Base-by-base conservation (phyloP, 1,139 yeast genomes). In the Candida neerlandica region DNA sequence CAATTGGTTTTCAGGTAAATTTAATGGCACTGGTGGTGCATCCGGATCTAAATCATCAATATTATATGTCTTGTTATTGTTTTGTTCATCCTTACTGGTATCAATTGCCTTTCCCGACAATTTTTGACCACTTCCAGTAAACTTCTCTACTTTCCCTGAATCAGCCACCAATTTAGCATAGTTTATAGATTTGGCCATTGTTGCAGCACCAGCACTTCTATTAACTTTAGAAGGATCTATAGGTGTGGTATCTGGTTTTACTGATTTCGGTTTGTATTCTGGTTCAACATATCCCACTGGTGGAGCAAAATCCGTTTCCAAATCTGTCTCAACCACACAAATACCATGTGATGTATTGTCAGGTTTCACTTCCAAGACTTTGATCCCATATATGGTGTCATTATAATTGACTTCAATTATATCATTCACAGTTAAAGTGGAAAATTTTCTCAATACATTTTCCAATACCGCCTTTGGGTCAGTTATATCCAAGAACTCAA, bases 231-330 rank as follows among this genome's bases (percentile, higher is more conserved):
- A 54, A 2, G 78, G 76, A 33, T 66, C 64, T 30, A 72, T 72
- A 11, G 75, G 67, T 19, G 58, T 69, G 6, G 35, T 30, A 0
- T 70, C 58, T 2, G 81, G 73, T 50, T 73, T 73, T 5, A 51
- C 46, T 10, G 46, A 44, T 45, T 62, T 59, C 6, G 78, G 79
- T 44, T 63, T 70, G 56, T 83, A 83, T 57, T 84, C 87, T 0
- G 96, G 96, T 63, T 94, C 99, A 27, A 89, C 97, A 62, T 95
- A 95, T 0, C 99, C 99, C 4, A 94, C 97, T 0, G 99, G 99
- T 3, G 99, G 96, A 2, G 98, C 99, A 73, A 95, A 95, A 64
- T 95, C 99, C 0, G 97, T 96, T 54, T 89, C 96, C 56, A 95
- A 78, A 72, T 95, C 99, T 0, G 99, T 95, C 64, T 95, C 99